Conservation (phyloP, 495 filamentous ascomycete species). For the Viridothelium virens region DNA sequence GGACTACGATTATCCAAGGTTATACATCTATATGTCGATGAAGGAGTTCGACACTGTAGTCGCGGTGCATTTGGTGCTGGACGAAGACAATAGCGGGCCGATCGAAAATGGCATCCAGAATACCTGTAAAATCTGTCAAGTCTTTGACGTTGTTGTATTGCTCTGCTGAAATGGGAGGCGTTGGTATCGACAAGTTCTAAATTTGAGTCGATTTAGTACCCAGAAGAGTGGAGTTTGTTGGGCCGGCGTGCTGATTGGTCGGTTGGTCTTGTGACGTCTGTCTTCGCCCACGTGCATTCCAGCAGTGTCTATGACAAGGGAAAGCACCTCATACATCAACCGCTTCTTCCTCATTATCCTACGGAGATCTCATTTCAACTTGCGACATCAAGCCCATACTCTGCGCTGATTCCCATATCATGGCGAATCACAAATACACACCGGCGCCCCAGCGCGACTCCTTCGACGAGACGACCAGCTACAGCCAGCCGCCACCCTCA, state of each 20-base stretch:
- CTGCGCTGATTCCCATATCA: not conserved
- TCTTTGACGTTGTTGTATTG: no score
- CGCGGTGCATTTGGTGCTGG: no score
- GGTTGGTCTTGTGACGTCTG: conserved; percentile 7
- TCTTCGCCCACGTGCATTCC: conserved; percentile 2
- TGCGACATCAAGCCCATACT: not conserved
- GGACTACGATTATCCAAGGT: no score
- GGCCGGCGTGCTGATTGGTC: not conserved
- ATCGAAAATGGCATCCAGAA: no score
- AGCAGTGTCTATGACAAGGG: not conserved
- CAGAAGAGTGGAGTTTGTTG: not conserved
- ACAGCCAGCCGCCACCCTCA: conserved; percentile 77
- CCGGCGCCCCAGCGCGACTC: conserved; percentile 38
- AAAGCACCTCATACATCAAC: not conserved
- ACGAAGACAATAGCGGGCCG: no score
- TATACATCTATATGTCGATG: no score
- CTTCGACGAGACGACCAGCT: conserved; percentile 40
- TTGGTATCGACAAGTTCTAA: no score
- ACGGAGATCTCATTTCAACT: not conserved
- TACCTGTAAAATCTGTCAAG: no score
- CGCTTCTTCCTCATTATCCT: not conserved
- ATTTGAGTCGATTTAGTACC: no score
- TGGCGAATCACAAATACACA: conserved; percentile 36
- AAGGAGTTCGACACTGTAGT: no score
- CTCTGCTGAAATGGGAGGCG: no score